phyloP scores from a whole-genome alignment of 1,139 yeast species.

The Geotrichum australiense region DNA sequence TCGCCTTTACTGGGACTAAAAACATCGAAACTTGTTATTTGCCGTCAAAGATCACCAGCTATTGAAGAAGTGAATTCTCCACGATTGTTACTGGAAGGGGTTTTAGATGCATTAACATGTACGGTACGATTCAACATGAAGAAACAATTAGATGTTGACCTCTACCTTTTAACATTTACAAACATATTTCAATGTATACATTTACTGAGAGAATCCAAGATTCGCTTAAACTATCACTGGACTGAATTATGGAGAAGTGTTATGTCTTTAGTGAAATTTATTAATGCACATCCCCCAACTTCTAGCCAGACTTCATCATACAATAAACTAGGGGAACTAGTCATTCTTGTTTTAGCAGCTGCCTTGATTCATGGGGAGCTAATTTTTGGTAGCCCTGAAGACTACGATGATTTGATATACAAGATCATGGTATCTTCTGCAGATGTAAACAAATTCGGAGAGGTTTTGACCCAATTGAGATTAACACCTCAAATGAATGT shows the following conservation, averaged over 20 bases:
- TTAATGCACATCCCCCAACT: constrained; percentile 24
- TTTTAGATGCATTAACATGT: constrained; percentile 32
- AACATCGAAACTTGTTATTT: constrained; percentile 20
- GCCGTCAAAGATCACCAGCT: constrained; percentile 28
- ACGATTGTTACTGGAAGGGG: constrained; percentile 30
- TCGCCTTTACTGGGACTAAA: constrained; percentile 21
- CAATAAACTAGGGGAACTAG: constrained; percentile 25
- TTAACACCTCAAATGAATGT: constrained; percentile 23
- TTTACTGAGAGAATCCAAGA: constrained; percentile 22
- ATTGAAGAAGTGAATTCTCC: constrained; percentile 25
- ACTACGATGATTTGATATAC: constrained; percentile 34
- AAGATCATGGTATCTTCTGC: constrained; percentile 29
- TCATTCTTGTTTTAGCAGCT: constrained; percentile 27
- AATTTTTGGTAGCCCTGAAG: constrained; percentile 28
- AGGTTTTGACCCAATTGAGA: constrained; percentile 18
- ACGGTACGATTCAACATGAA: constrained; percentile 33
- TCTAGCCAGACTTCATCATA: constrained; percentile 5
- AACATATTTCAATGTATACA: constrained; percentile 27
- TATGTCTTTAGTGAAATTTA: constrained; percentile 27
- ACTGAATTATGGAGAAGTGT: constrained; percentile 35
- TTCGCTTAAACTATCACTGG: constrained; percentile 34
- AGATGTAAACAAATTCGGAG: constrained; percentile 23
- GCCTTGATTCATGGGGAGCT: constrained; percentile 33
- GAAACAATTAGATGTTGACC: constrained; percentile 28
- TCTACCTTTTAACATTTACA: constrained; percentile 29